A percentile compares a stretch with the other conserved stretches of the same genome.
Conservation (phyloP, 257 asterid genomes). For the Capsicum rhomboideum region DNA sequence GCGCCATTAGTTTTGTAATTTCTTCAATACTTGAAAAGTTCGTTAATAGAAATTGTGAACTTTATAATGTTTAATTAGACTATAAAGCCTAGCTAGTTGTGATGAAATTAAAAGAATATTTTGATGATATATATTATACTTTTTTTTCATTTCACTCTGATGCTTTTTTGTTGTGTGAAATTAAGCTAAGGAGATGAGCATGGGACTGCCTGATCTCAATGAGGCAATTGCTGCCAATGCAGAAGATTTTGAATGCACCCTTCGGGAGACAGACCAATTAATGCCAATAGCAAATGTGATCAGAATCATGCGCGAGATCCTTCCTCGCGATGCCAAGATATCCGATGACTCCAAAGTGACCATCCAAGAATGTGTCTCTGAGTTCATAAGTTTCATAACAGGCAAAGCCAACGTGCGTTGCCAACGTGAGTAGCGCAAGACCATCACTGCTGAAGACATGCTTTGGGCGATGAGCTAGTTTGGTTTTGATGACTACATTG, state of each 20-base stretch:
- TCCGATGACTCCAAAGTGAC: constrained; percentile 90
- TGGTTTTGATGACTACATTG: constrained; percentile 82
- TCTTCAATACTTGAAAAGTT: not conserved
- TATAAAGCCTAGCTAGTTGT: not conserved
- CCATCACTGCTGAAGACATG: constrained; percentile 90
- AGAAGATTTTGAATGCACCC: constrained; percentile 42
- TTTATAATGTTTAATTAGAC: no score
- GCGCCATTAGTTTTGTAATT: not conserved
- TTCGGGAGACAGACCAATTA: constrained; percentile 91
- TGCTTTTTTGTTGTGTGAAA: not conserved
- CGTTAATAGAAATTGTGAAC: not conserved
- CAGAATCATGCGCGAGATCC: constrained; percentile 79
- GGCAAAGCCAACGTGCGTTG: constrained; percentile 91
- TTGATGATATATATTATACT: not conserved
- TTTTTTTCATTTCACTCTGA: not conserved
- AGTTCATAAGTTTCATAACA: constrained; percentile 88
- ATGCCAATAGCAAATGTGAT: constrained; percentile 94
- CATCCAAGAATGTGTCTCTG: constrained; percentile 83
- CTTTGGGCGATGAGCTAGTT: constrained; percentile 94
- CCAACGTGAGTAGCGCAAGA: constrained; percentile 93
- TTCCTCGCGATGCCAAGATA: constrained; percentile 81
- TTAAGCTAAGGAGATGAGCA: constrained; percentile 26
- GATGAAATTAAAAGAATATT: not conserved
- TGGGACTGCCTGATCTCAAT: constrained; percentile 30
- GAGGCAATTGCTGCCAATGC: not conserved